These are phyloP conservation scores for Hysterium pulicare DNA, from an alignment of 2,329 filamentous ascomycete genomes.

Conservation along the genomic window DNA sequence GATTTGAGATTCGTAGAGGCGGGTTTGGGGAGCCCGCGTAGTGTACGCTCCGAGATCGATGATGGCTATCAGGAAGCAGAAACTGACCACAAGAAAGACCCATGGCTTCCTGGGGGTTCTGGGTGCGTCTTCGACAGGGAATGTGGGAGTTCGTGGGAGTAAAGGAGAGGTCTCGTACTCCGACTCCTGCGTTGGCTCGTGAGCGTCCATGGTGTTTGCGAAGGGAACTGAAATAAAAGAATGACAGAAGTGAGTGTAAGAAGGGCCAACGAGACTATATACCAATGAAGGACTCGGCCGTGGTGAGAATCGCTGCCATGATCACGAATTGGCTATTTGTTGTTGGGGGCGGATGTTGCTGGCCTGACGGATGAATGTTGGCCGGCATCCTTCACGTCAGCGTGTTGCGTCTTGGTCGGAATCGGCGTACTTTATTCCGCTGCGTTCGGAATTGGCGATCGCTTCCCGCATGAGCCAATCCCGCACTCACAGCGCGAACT, in stretches of 20 bases:
- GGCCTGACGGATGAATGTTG: too few species aligned
- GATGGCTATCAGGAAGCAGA: slow-evolving; percentile 42
- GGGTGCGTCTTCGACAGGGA: neutral
- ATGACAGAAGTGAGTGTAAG: neutral
- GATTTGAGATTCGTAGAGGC: slow-evolving; percentile 49
- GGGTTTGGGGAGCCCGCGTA: slow-evolving; percentile 43
- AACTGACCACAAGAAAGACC: slow-evolving; percentile 30
- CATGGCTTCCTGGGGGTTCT: slow-evolving; percentile 26
- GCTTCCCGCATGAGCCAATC: too few species aligned
- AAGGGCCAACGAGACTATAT: neutral
- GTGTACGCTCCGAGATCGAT: slow-evolving; percentile 47
- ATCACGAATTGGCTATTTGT: neutral
- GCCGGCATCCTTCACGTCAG: too few species aligned
- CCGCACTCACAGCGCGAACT: too few species aligned
- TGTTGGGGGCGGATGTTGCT: too few species aligned
- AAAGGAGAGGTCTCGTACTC: neutral
- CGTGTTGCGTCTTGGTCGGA: too few species aligned
- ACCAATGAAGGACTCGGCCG: neutral
- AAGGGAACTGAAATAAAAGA: neutral
- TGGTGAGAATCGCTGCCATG: neutral
- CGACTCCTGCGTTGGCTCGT: neutral
- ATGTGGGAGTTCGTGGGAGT: neutral
- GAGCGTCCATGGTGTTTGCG: neutral
- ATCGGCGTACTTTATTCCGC: too few species aligned
- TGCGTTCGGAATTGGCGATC: too few species aligned